Evolutionary conservation across 352 stramenopile genomes (phyloP), one percentile per base, ranked within the genome.

Genomic region (Phytophthora kernoviae): DNA sequence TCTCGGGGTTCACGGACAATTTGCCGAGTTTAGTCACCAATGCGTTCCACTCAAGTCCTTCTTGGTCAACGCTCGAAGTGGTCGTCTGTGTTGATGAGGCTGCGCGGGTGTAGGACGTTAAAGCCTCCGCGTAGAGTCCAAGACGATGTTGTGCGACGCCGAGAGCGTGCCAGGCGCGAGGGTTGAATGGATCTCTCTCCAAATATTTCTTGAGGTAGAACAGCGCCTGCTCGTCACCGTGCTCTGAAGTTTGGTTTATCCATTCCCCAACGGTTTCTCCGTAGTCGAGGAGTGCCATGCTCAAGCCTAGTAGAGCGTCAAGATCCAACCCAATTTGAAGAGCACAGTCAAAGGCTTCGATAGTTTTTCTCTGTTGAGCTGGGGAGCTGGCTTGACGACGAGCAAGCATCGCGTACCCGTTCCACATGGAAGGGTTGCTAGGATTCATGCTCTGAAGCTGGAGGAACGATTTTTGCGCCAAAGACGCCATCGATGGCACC

Each of bases 401-500:
- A 65, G 80, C 79, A 14, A 96, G 56, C 70, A 96, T 84, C 2
- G 79, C 84, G 66, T 96, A 93, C 11, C 85, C 87, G 50, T 88
- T 91, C 87, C 87, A 96, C 85, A 96, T 94, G 11, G 79, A 77
- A 0, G 84, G 81, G 39, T 93, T 93, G 63, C 84, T 84, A 14
- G 85, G 61, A 46, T 93, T 94, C 14, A 96, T 77, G 8, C 78
- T 83, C 45, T 96, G 85, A 11, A 96, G 54, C 33, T 92, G 82
- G n/a, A 94, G 65, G 32, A 96, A 87, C 12, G 83, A 82, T 21
- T 88, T 84, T 46, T 89, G 85, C 8, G 87, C 84, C 37, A 94
- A 49, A 11, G 73, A 68, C 7, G 73, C 54, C 30, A 66, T 44
- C 27, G 59, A 32, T 12, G 67, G 36, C 26, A 73, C 58, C 1